These are phyloP conservation scores for Myochromella boudieri DNA, from an alignment of 768 basidiomycete species.

Conservation along the genomic window DNA sequence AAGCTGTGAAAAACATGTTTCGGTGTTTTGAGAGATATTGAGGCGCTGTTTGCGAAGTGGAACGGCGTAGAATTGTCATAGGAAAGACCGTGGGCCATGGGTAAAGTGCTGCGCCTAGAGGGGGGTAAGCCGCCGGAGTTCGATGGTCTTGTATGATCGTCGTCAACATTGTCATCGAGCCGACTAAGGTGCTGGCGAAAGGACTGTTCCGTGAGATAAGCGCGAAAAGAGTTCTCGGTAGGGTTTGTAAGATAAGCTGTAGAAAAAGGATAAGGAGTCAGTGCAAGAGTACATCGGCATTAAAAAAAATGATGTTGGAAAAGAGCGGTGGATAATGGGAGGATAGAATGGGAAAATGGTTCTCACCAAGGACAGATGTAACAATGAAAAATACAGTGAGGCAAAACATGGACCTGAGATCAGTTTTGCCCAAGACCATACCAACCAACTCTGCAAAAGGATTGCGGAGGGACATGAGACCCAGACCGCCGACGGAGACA, in stretches of 20 bases:
- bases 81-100: conserved; percentile 26
- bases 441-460: conserved; percentile 51
- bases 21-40: conserved; percentile 90
- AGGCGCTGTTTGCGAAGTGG: conserved; percentile 91
- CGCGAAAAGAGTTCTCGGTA: conserved; percentile 88
- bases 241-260: conserved; percentile 95
- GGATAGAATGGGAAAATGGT: background rate
- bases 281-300: conserved; percentile 10
- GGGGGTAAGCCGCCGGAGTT: conserved; percentile 25
- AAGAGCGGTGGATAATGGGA: background rate
- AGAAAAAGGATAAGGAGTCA: conserved; percentile 12
- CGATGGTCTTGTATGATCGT: conserved; percentile 40
- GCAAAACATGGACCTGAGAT: conserved; percentile 71
- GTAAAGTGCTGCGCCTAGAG: conserved; percentile 24
- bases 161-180: conserved; percentile 67
- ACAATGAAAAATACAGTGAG: conserved; percentile 68
- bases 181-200: conserved; percentile 92
- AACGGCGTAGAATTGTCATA: conserved; percentile 50
- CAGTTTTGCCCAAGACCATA: conserved; percentile 54
- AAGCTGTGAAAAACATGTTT: conserved; percentile 85
- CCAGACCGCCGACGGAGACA: conserved; percentile 62
- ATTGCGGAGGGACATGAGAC: conserved; percentile 58
- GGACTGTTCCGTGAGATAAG: conserved; percentile 95
- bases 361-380: conserved; percentile 70
- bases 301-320: background rate